Conservation (phyloP, 2,329 filamentous ascomycete species). For the Ceratocystis cacaofunesta region DNA sequence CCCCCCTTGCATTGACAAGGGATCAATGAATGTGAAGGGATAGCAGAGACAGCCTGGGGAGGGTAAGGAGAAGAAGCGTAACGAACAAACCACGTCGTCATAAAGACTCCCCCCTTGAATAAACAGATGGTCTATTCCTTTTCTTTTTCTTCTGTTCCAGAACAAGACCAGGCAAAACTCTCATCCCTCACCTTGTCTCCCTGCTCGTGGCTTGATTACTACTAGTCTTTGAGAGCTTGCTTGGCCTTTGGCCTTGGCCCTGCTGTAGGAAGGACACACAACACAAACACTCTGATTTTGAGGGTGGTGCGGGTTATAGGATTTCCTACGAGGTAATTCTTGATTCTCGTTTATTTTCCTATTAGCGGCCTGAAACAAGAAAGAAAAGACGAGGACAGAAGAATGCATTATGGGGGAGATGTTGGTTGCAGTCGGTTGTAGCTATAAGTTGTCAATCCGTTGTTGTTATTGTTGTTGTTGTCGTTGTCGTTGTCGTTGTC, state of each 20-base stretch:
- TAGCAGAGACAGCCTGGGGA: not conserved
- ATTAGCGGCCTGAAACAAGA: not conserved
- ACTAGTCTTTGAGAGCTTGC: too few relatives aligned
- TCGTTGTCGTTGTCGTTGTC: not conserved
- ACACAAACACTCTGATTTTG: too few relatives aligned
- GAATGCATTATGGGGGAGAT: not conserved
- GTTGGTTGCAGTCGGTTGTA: not conserved
- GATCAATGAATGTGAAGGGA: not conserved
- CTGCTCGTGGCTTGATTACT: not conserved
- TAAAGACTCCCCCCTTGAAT: not conserved
- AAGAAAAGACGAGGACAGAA: not conserved
- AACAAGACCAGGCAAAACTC: not conserved
- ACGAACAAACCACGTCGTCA: conserved; percentile 1
- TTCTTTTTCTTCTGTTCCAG: not conserved
- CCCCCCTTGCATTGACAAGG: not conserved
- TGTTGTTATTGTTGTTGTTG: not conserved
- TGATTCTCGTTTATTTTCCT: not conserved
- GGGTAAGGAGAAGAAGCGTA: not conserved
- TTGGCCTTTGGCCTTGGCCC: not conserved
- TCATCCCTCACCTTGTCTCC: not conserved
- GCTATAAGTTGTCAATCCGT: not conserved
- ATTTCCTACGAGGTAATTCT: not conserved
- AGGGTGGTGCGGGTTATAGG: not conserved
- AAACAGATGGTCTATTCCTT: not conserved
- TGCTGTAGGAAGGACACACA: not conserved